Base-by-base conservation (phyloP, 73 alveolate species). In the Urostyla sp. region DNA sequence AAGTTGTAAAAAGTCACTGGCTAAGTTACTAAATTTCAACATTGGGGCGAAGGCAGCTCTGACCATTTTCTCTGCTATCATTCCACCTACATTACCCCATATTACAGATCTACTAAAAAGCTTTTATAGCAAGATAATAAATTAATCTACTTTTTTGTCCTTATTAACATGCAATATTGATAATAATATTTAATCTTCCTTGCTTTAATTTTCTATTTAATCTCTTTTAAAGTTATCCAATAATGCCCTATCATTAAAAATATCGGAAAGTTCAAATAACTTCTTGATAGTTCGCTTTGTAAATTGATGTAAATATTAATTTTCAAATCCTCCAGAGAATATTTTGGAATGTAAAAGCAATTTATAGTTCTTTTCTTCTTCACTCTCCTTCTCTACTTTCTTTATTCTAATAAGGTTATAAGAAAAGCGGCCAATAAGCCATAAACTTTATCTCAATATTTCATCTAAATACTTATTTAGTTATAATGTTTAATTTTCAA, bases 1-100 rank as follows among this genome's bases (percentile, higher is more conserved):
- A 26, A 75, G 35, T 18, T 10, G 0, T 27, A 36, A 38, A 21
- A 78, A 44, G 35, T 78, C 83, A 6, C 38, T 3, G 6, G 75
- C 58, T 36, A 52, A 21, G 23, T 54, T 61, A 18, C 80, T 30
- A 37, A 67, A 44, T 51, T 80, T 67, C 31, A 80, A 57, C 78
- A 80, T 67, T 1, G 79, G 84, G 1, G 85, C 90, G 32, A 80
- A 80, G 7, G 90, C 83, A 0, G 85, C 63, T 35, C 90, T 32
- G 16, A 80, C 90, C 56, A 80, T 18, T 48, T 45, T 67, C 31
- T 80, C 90, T 16, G 85, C 90, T 23, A 53, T 46, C 60, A 38
- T 21, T 44, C 90, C 90, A 26, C 90, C 90, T 1, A 80, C 79
- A 37, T 78, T 69, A n/a, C 84, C 85, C 90, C 90, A 80, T 21